Evolutionary conservation across 2,329 filamentous ascomycete species (phyloP), one percentile per base, ranked within the genome.

Genomic region (Macrophomina phaseolina): DNA sequence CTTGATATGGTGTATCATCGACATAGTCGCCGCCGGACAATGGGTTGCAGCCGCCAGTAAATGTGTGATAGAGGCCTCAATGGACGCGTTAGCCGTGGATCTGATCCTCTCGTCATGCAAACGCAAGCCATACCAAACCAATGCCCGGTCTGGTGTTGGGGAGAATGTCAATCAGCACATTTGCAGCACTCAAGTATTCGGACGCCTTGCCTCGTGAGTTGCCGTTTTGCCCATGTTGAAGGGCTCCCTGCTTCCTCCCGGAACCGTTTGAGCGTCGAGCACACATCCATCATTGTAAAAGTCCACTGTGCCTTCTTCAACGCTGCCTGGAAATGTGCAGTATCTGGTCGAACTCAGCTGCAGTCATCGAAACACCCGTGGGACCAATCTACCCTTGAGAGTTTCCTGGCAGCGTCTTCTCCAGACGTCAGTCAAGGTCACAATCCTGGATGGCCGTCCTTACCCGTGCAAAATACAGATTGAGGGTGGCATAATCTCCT

Each of bases 311-410:
- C 30, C 76, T 62, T 63, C 71, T 72, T 71, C 81, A 69, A 38
- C 74, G 71, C 52, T 78, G 79, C 67, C 81, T 73, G 16, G 74
- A 78, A 11, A 83, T 72, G 66, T 77, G 71, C 56, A 61, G 16
- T 79, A n/a, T 5, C 12, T 45, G 0, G 1, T 38, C 6, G 11
- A 1, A n/a, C 6, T 1, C 2, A 2, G 28, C 11, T 3, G 36
- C 6, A 12, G 36, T 8, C 6, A 38, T 38, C 36, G 11, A 38
- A 38, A 56, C 8, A 56, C 2, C 36, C 3, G 2, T 18, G 4
- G 2, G 4, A 4, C 9, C 6, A 1, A 32, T 23, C 3, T 34
- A 60, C 55, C 42, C 56, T 16, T 42, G 42, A 14, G 56, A 61
- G 42, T 46, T 12, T 4, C 56, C 56, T 4, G 56, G 56, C 5